Evolutionary conservation across 108 stramenopile species (phyloP).

Genomic region (Aurantiochytrium sp.): DNA sequence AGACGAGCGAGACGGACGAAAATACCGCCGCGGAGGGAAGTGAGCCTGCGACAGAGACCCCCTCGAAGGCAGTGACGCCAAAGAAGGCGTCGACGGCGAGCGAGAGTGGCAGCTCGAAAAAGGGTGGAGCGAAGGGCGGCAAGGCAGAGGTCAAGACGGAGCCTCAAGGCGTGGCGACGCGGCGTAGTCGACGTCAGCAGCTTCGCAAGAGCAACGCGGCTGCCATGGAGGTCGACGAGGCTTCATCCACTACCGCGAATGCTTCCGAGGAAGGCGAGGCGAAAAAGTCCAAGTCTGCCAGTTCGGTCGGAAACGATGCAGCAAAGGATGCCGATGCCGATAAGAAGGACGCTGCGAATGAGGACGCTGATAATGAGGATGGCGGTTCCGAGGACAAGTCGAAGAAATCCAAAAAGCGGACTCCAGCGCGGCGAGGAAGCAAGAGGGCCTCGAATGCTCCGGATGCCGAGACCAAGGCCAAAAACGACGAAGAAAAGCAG

Average conservation of each 20-base stretch:
- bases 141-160: neutral
- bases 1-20: no score
- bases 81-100: neutral
- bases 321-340: neutral
- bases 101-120: neutral
- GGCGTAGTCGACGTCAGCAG: neutral
- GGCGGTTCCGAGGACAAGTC: neutral
- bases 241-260: neutral
- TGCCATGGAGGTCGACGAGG: neutral
- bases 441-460: slow-evolving; percentile 29
- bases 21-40: no score
- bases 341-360: neutral
- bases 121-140: neutral
- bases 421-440: slow-evolving; percentile 10
- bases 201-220: slow-evolving; percentile 1
- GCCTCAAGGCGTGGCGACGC: neutral
- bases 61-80: neutral
- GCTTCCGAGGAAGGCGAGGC: neutral
- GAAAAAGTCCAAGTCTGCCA: neutral
- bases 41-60: neutral
- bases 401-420: neutral
- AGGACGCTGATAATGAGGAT: slow-evolving; percentile 33
- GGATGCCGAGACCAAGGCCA: slow-evolving; percentile 8
- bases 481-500: slow-evolving; percentile 9
- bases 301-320: neutral